Evolutionary conservation across 1,284 basidiomycete genomes (phyloP), one percentile per base, ranked within the genome.

Genomic region (Ganoderma resinaceum): DNA sequence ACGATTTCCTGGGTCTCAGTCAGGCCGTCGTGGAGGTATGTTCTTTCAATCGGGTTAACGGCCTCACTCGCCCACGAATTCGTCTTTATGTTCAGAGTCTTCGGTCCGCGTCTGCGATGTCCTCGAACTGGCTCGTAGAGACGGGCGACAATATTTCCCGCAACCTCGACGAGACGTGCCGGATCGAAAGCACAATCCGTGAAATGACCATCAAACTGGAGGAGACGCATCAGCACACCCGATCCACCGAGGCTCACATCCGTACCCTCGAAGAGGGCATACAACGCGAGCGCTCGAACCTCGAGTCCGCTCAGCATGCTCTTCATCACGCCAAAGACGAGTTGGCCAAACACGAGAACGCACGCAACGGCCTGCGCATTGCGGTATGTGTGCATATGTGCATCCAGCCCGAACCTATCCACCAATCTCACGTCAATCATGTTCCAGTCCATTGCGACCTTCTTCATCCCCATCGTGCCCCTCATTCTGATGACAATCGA

Each of bases 241-340:
- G 52, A 23, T 18, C 29, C 20, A 37, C 23, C 2, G 61, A 49
- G 7, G 53, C 52, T 40, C 60, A 59, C n/a, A 38, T 23, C n/a
- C 40, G 53, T 31, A 59, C 57, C 65, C 65, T 66, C 9, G 29
- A 66, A 23, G 53, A 31, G 11, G 61, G 58, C 23, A 59, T 66
- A 23, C 38, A 31, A 49, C 33, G 53, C 35, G 20, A 43, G 63
- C 49, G 26, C 14, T 5, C 58, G 14, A 53, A 61, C 43, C 62
- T 63, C 4, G 33, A 43, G 11, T 53, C 61, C 20, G 62, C 66
- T 18, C 61, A 60, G 2, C 33, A 59, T 3, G 62, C 40, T 9
- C 57, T 67, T 8, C 20, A 14, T 2, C 42, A 31, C 6, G 66
- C 66, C 26, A 37, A 59, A 31, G 38, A 55, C 57, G 40, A 65